phyloP scores from a whole-genome alignment of 345 rosid species.

The Sisymbrium altissimum region DNA sequence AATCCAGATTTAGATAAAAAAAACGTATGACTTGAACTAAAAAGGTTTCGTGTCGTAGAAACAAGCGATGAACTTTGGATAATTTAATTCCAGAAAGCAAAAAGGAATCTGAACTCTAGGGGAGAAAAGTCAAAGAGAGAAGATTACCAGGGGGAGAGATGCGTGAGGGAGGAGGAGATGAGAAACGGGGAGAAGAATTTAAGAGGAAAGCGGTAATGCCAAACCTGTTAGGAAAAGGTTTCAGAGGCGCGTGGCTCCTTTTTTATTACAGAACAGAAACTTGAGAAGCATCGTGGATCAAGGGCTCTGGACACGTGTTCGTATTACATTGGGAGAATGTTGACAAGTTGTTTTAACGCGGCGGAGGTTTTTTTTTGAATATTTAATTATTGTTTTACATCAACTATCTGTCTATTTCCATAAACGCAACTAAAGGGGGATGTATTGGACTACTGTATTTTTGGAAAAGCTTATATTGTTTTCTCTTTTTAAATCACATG shows the following conservation, averaged over 20 bases:
- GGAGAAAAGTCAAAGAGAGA: slow-evolving; percentile 2
- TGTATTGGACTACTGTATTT: neutral
- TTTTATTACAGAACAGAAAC: neutral
- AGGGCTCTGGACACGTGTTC: slow-evolving; percentile 8
- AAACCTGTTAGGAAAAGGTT: slow-evolving; percentile 20
- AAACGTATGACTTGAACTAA: neutral
- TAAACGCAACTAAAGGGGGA: neutral
- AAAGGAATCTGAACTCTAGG: neutral
- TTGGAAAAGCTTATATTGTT: neutral
- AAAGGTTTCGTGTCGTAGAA: slow-evolving; percentile 22
- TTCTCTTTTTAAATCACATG: neutral
- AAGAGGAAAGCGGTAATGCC: neutral
- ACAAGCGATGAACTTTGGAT: slow-evolving; percentile 10
- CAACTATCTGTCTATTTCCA: neutral
- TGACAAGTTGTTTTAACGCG: neutral
- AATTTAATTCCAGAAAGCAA: neutral
- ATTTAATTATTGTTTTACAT: neutral
- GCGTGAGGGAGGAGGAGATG: slow-evolving; percentile 17
- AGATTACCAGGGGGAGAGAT: slow-evolving; percentile 11
- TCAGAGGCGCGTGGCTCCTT: slow-evolving; percentile 16
- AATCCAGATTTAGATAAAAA: neutral
- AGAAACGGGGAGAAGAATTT: neutral
- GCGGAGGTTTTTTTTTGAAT: neutral
- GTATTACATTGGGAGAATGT: neutral
- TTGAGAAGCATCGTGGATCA: slow-evolving; percentile 21